Evolutionary conservation across 306 rosid genomes (phyloP), one percentile per base, ranked within the genome.

Genomic region (Trichosanthes truncata): DNA sequence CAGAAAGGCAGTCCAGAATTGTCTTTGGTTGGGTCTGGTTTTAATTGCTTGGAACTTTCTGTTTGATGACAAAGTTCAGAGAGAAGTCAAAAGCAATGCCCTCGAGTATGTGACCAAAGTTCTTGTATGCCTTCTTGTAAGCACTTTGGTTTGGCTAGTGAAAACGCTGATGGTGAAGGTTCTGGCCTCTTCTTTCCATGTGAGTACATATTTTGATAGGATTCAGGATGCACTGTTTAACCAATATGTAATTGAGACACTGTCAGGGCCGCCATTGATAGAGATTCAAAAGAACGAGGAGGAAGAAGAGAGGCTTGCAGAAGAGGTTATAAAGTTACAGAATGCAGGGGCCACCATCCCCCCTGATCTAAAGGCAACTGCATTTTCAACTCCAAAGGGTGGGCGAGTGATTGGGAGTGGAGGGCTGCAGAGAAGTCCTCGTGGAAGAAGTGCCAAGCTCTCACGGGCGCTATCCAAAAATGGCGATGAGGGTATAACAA

Each of bases 21-120:
- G 93, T 35, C 73, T 93, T 0, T 93, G 98, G 98, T 84, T 93
- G 25, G 98, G 97, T 1, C 92, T 93, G 3, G 97, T 91, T 78
- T 78, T 93, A 66, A 77, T 90, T 35, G 97, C 92, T 11, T 91
- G 98, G 97, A 94, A 91, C 78, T 79, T 88, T 45, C 59, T 95
- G 48, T 93, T 95, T 52, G 95, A 91, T 69, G 75, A 88, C 76
- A 91, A 84, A 40, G 97, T 95, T 55, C 84, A 89, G 77, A 88
- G 89, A 63, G 96, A 89, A 79, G 88, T 93, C 2, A 79, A 53
- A 1, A 84, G 86, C 56, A 29, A 67, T 6, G 62, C 68, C 7
- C 88, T 88, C 1, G 71, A 59, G 3, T 82, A 90, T 80, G 84
- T 91, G 17, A 91, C 90, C 1, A 93, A 91, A 83, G 75, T 89